A percentile compares a stretch with the other conserved stretches of the same genome.
Evolutionary conservation across 768 basidiomycete species (phyloP).

Genomic region (Suillus spraguei): DNA sequence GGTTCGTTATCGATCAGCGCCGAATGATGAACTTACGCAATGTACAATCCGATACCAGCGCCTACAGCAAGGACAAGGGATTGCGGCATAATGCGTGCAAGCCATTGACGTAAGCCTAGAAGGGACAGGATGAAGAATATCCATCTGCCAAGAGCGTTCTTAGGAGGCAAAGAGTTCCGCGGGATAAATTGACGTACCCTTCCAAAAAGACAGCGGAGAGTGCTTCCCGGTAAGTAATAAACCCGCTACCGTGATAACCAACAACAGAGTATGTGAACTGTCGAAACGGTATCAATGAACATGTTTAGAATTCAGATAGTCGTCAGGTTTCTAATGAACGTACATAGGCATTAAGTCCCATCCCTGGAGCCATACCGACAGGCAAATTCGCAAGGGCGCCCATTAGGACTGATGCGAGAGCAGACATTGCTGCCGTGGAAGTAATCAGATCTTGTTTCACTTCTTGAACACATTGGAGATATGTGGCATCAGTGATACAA

Average conservation of each 20-base stretch:
- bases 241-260: conserved; percentile 74
- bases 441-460: conserved; percentile 81
- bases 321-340: conserved; percentile 25
- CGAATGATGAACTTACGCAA: conserved; percentile 56
- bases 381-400: conserved; percentile 86
- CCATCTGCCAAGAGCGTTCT: conserved; percentile 50
- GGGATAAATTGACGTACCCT: conserved; percentile 52
- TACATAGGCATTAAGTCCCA: conserved; percentile 83
- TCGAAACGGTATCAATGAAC: conserved; percentile 7
- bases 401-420: conserved; percentile 80
- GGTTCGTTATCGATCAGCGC: conserved; percentile 1
- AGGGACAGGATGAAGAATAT: conserved; percentile 80
- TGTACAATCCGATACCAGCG: conserved; percentile 85
- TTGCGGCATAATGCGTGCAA: conserved; percentile 86
- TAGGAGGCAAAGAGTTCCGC: neutral
- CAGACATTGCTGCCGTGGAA: conserved; percentile 75
- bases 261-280: conserved; percentile 90
- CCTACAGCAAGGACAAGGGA: conserved; percentile 85
- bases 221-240: conserved; percentile 77
- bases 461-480: conserved; percentile 59
- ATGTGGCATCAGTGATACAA: conserved; percentile 54
- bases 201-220: conserved; percentile 87
- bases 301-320: neutral
- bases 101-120: conserved; percentile 87
- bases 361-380: conserved; percentile 84